Evolutionary conservation across 331 rosid genomes (phyloP).

Genomic region (Telfairia occidentalis): DNA sequence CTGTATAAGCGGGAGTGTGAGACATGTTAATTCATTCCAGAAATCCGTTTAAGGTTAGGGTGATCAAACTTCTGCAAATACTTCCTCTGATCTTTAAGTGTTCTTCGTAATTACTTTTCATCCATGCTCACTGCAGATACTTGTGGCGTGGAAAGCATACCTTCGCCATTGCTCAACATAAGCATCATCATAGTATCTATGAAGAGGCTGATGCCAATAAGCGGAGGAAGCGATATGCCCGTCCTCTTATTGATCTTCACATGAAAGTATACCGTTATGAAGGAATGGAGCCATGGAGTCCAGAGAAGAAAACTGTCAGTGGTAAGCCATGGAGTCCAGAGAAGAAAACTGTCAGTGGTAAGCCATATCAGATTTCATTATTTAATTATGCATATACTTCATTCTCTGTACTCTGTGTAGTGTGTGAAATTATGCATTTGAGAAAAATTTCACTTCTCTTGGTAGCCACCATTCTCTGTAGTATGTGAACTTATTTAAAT

Average conservation of each 20-base stretch:
- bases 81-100: neutral
- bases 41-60: neutral
- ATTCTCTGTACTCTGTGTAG: no score
- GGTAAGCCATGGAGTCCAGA: slow-evolving; percentile 60
- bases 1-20: neutral
- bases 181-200: slow-evolving; percentile 72
- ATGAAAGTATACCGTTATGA: slow-evolving; percentile 87
- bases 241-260: slow-evolving; percentile 93
- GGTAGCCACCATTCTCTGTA: neutral
- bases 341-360: slow-evolving; percentile 53
- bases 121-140: slow-evolving; percentile 46
- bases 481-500: neutral
- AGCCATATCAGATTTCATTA: neutral
- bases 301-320: slow-evolving; percentile 50
- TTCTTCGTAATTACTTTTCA: neutral
- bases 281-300: slow-evolving; percentile 84
- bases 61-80: neutral
- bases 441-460: neutral
- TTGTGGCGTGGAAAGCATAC: slow-evolving; percentile 83
- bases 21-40: neutral
- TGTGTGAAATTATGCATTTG: neutral
- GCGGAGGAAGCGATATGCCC: slow-evolving; percentile 94
- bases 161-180: slow-evolving; percentile 95
- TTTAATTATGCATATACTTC: no score
- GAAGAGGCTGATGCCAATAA: slow-evolving; percentile 99